Percentiles rank a stretch among this genome's conserved stretches.
These are phyloP conservation scores for Mucor indicus DNA, from an alignment of 371 early-diverging fungal genomes.

Conservation along the genomic window DNA sequence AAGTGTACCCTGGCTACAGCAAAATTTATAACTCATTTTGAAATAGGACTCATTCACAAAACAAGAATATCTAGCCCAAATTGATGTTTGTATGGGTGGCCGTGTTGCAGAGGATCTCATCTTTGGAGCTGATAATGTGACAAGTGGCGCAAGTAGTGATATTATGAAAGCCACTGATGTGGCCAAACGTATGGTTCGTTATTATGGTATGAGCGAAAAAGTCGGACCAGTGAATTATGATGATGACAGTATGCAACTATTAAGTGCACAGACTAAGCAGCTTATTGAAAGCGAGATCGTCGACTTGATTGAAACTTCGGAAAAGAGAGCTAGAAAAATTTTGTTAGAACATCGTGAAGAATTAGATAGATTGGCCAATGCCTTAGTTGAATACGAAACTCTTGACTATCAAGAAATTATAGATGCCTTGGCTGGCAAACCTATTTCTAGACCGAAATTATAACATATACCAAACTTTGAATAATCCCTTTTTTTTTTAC, in stretches of 20 bases:
- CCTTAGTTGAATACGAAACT: slow-evolving; percentile 93
- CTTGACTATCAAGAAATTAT: slow-evolving; percentile 86
- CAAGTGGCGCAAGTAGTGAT: slow-evolving; percentile 92
- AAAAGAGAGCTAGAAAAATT: slow-evolving; percentile 66
- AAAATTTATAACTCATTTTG: no score
- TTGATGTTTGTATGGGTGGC: slow-evolving; percentile 98
- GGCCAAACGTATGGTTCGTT: slow-evolving; percentile 90
- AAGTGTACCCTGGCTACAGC: no score
- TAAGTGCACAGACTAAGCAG: slow-evolving; percentile 73
- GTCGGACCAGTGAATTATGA: slow-evolving; percentile 63
- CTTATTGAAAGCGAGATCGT: slow-evolving; percentile 86
- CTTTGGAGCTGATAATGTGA: slow-evolving; percentile 91
- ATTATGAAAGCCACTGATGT: slow-evolving; percentile 88
- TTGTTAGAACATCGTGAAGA: slow-evolving; percentile 78
- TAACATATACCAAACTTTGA: no score
- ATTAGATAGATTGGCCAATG: slow-evolving; percentile 88
- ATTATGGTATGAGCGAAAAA: slow-evolving; percentile 94
- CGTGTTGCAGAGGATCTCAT: slow-evolving; percentile 95
- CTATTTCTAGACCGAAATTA: slow-evolving; percentile 39
- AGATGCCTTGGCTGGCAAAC: slow-evolving; percentile 69
- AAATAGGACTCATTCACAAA: slow-evolving; percentile 70
- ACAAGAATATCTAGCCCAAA: slow-evolving; percentile 81
- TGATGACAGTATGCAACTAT: slow-evolving; percentile 69
- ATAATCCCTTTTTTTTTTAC: no score
- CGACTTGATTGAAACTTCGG: slow-evolving; percentile 59